Base-by-base conservation (phyloP, 75 land plant genomes). In the Adiantum capillusveneris region DNA sequence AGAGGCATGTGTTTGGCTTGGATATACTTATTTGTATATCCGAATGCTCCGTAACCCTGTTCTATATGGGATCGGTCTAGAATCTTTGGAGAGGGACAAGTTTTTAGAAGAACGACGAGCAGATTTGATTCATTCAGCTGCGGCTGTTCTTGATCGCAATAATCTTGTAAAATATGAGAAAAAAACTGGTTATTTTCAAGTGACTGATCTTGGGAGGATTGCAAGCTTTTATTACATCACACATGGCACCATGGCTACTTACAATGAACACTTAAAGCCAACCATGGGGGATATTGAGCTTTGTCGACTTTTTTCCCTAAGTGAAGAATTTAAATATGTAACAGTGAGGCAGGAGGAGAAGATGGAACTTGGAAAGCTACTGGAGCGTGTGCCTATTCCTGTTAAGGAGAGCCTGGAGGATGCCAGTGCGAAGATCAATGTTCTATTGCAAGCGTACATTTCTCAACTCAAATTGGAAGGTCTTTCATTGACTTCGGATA, bases 211-310 rank as follows among this genome's bases (percentile, higher is more conserved):
- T 26, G 92, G 97, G 11, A 82, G 97, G 6, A 91, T 91, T 72
- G 97, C 97, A 7, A 91, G 97, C 65, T 87, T 84, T 59, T 87
- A 91, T 29, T 87, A 87, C 54, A 91, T 91, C 7, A 77, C 85
- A 27, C 97, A 91, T 75, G 93, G 86, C 26, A 81, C 93, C 25
- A 91, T 91, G 75, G 68, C 88, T 17, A 91, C 92, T 6, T 91
- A 84, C 30, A 87, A 91, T 71, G 97, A 86, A 72, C 83, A 87
- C 59, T 58, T 91, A 58, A 87, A 91, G 79, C 97, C 91, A 60
- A 91, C 93, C 17, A 91, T 87, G 97, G 92, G 92, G 30, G 88
- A 91, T 53, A 91, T 84, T 50, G 92, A 87, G 64, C 79, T 91
- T 39, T 91, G 93, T 63, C 79, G 90, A 11, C 65, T 88, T 28